Evolutionary conservation across 345 rosid genomes (phyloP).

Genomic region (Carallia pectinifolia): DNA sequence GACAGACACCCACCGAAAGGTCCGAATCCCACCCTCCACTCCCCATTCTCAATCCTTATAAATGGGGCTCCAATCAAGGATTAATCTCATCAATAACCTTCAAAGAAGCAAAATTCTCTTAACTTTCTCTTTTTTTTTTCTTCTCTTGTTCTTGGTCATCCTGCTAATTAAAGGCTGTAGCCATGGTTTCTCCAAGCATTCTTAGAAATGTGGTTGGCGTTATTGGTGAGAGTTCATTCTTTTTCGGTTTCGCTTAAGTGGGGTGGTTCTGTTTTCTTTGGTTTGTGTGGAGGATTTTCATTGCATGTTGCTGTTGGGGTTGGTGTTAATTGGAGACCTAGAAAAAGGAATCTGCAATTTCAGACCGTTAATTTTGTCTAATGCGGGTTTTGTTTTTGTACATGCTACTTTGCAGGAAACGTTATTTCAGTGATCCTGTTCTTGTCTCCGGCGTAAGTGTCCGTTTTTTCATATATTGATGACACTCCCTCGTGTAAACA

Average conservation of each 20-base stretch:
- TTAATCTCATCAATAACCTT: too few relatives aligned
- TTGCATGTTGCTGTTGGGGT: too few relatives aligned
- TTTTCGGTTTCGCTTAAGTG: background rate
- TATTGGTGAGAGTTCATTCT: slow-evolving; percentile 36
- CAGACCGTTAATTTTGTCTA: too few relatives aligned
- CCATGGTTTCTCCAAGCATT: slow-evolving; percentile 51
- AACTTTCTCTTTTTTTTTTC: background rate
- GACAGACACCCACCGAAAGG: slow-evolving; percentile 8
- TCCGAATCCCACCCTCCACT: background rate
- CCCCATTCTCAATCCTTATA: background rate
- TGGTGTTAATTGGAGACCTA: too few relatives aligned
- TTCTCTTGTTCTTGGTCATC: background rate
- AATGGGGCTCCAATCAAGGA: background rate
- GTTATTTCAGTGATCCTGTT: slow-evolving; percentile 68
- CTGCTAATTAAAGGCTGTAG: background rate
- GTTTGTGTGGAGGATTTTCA: too few relatives aligned
- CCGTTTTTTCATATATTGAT: background rate
- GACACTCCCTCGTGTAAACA: too few relatives aligned
- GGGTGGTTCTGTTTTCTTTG: too few relatives aligned
- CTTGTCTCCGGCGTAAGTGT: slow-evolving; percentile 79
- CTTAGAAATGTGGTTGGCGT: slow-evolving; percentile 60
- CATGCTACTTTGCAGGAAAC: slow-evolving; percentile 54
- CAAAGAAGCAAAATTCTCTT: too few relatives aligned
- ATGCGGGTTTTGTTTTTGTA: too few relatives aligned
- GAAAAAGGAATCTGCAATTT: too few relatives aligned